Base-by-base conservation (phyloP, 2,329 filamentous ascomycete genomes). In the Alternaria panax region DNA sequence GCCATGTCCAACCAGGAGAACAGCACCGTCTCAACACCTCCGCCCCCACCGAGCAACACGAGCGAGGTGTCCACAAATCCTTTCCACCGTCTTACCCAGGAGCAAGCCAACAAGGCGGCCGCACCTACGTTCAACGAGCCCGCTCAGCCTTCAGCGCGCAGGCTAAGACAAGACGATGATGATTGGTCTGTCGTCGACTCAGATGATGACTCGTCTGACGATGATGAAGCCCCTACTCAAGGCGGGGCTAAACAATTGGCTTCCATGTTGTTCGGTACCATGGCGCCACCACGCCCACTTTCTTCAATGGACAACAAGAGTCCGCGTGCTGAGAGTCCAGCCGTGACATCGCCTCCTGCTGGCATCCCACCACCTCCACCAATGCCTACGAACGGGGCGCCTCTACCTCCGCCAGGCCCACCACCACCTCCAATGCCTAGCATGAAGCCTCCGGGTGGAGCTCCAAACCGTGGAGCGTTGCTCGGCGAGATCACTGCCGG, bases 231-330 rank as follows among this genome's bases (percentile, higher is more conserved):
- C 56, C 90, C 93, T 54, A 87, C 89, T 9, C 89, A 92, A 18
- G 91, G 91, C 51, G 92, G 92, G 54, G 95, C 95, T 48, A 95
- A 96, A 61, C 92, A 97, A 70, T 87, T 99, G 36, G 95, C 95
- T 16, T 96, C 92, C 7, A 95, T 97, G 61, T 85, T 99, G 20
- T 99, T 99, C 76, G 94, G 95, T 59, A 97, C 93, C 51, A 98
- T 99, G 93, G 94, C 87, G 9, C 94, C 95, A 38, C 94, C 95
- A 14, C 88, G 94, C 51, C 93, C 94, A 28, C 80, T 97, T 43
- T 96, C 92, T 20, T 90, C 92, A 7, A 88, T 92, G 77, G 92
- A 91, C 54, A 88, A 91, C 66, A 91, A 91, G 69, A 80, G 80
- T 57, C 78, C 82, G 38, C 57, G 77, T 75, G 57, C 79, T 66